Evolutionary conservation across 805 yeast species (phyloP).

Genomic region (Starmerella asiatica): DNA sequence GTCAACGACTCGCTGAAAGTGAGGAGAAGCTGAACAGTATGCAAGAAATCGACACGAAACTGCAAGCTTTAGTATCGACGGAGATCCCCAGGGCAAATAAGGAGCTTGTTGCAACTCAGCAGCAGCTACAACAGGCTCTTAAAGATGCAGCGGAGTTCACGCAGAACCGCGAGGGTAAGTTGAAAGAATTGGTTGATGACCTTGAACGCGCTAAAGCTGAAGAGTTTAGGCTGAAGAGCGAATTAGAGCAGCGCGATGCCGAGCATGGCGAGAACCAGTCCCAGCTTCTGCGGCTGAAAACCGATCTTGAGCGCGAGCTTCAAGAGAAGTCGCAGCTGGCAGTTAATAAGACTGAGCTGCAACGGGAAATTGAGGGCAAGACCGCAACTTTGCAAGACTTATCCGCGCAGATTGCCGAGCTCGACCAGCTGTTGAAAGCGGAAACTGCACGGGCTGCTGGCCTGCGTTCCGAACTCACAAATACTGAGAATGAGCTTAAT

Average conservation of each 20-base stretch:
- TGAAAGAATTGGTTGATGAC: constrained; percentile 39
- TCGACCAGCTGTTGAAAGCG: constrained; percentile 3
- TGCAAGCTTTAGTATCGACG: background rate
- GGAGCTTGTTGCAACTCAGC: constrained; percentile 18
- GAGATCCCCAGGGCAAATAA: constrained; percentile 12
- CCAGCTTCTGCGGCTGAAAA: constrained; percentile 7
- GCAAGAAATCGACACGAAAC: background rate
- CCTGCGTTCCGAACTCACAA: constrained; percentile 2
- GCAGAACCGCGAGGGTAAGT: constrained; percentile 64
- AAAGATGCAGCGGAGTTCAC: constrained; percentile 73
- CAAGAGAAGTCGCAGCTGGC: constrained; percentile 36
- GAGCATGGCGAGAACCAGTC: constrained; percentile 8
- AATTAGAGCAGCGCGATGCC: constrained; percentile 3
- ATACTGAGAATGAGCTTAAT: constrained; percentile 4
- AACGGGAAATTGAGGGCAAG: constrained; percentile 47
- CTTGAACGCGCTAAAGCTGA: constrained; percentile 17
- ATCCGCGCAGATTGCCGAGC: background rate
- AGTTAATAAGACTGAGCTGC: constrained; percentile 71
- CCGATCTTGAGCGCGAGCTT: constrained; percentile 25
- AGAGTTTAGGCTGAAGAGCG: constrained; percentile 4
- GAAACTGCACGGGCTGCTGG: constrained; percentile 6
- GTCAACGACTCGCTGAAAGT: constrained; percentile 1
- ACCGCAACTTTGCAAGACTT: background rate
- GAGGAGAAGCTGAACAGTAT: background rate
- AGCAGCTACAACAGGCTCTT: constrained; percentile 43